Base-by-base conservation (phyloP, 345 rosid species). In the Firmiana major region DNA sequence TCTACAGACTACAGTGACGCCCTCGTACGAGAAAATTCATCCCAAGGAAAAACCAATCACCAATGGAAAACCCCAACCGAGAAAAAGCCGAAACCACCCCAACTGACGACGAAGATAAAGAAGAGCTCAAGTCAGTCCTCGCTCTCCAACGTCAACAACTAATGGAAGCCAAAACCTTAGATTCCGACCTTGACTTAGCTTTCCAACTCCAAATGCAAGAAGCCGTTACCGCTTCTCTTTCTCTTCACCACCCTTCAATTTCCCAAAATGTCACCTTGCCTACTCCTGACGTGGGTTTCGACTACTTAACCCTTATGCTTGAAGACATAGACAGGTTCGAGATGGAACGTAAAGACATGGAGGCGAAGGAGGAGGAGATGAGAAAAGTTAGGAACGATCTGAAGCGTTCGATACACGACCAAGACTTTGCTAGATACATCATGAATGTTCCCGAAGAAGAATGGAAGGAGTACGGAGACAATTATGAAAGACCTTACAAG, bases 141-240 rank as follows among this genome's bases (percentile, higher is more conserved):
- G 55, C 77, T 11, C 85, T 77, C 74, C 96, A 88, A 54, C 86
- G 81, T 49, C 81, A 81, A 58, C 90, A 86, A 64, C 57, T 90
- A 80, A 71, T 78, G 65, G 87, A 82, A 4, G 92, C 92, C 66
- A 80, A 78, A 80, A 31, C 89, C 82, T 67, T 84, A 19, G 69
- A 70, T n/a, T 22, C 83, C 6, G 97, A 92, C 75, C 78, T 71
- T 54, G 90, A 90, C 57, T 83, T 85, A 4, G 97, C 94, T 19
- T 89, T 85, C 84, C 60, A 83, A 17, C 93, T 92, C 75, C 97
- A 92, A 77, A 79, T 90, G 86, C 78, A 87, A 54, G 97, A 92
- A 85, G 87, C 92, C 73, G 66, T 87, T 19, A 67, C 76, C 81
- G 86, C 89, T 60, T 89, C 93, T 26, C 82, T 86, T 72, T 67